Base-by-base conservation (phyloP, 116 monocot species). In the Phalaenopsis hybrid region DNA sequence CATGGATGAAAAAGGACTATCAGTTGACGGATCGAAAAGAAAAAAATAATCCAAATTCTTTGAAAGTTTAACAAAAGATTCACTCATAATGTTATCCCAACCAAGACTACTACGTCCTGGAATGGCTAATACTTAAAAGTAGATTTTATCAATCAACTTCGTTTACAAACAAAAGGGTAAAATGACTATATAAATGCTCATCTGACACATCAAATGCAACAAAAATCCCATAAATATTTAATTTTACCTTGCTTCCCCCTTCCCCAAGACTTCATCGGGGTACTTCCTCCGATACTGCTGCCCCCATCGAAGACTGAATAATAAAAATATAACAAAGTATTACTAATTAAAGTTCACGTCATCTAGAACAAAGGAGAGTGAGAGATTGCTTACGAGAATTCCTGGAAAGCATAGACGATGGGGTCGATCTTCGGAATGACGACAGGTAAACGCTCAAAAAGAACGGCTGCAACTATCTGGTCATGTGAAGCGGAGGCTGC, bases 381-480 rank as follows among this genome's bases (percentile, higher is more conserved):
- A 31, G 51, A 77, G 77, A 77, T 51, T 77, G 15, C 37, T 77
- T 85, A 94, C 96, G 96, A 94, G 86, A 96, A 96, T 81, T 94
- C 92, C 61, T 94, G 90, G 86, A 94, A 94, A 28, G 92, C 92
- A 86, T 94, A 96, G 72, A 90, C 88, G 69, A 85, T 87, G 51
- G 96, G 94, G 67, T 96, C 87, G 65, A 94, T 91, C 85, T 92
- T 96, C 74, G 94, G 96, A 85, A 96, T 85, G 79, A 94, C 91
- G 8, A 94, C 87, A 0, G 94, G 96, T 41, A 94, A 81, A 9
- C 96, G 89, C 87, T 96, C 96, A 83, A 96, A 94, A 52, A 96
- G 85, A 25, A 96, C 94, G 15, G 92, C 48, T 20, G 92, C 94
- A 69, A 92, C 85, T 58, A 94, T 89, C 81, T 90, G 88, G 20